phyloP scores from a whole-genome alignment of 2,329 filamentous ascomycete species.

The Xylariaceae sp. region DNA sequence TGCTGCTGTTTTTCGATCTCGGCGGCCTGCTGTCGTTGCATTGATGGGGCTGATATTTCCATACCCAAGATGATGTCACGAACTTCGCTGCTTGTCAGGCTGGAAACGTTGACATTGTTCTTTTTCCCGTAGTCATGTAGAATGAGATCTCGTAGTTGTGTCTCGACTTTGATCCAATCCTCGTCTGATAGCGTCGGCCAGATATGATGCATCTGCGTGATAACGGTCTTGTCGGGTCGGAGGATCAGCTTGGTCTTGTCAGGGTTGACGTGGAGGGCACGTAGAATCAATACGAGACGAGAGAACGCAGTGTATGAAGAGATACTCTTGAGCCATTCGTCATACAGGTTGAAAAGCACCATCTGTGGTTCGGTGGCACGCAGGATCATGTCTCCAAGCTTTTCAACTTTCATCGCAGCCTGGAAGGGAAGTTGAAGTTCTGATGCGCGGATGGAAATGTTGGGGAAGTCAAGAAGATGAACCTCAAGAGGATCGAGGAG shows the following conservation, averaged over 20 bases:
- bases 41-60: slow-evolving; percentile 96
- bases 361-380: slow-evolving; percentile 98
- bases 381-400: slow-evolving; percentile 97
- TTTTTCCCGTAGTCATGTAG: slow-evolving; percentile 99
- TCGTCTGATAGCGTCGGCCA: slow-evolving; percentile 94
- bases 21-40: slow-evolving; percentile 96
- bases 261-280: slow-evolving; percentile 93
- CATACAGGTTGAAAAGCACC: slow-evolving; percentile 98
- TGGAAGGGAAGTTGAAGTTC: slow-evolving; percentile 98
- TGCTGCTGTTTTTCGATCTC: slow-evolving; percentile 99
- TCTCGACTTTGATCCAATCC: slow-evolving; percentile 99
- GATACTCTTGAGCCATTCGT: slow-evolving; percentile 98
- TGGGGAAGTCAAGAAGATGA: slow-evolving; percentile 95
- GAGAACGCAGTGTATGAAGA: slow-evolving; percentile 99
- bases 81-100: slow-evolving; percentile 93
- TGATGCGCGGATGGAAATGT: slow-evolving; percentile 96
- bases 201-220: slow-evolving; percentile 98
- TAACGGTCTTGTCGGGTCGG: slow-evolving; percentile 94
- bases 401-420: slow-evolving; percentile 99
- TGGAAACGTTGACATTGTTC: slow-evolving; percentile 98
- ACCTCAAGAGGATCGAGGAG: slow-evolving; percentile 95
- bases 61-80: slow-evolving; percentile 98
- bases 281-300: slow-evolving; percentile 84
- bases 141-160: slow-evolving; percentile 89
- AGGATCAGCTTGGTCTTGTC: slow-evolving; percentile 97